phyloP scores from a whole-genome alignment of 2,329 filamentous ascomycete species.

The Zymoseptoria passerinii region DNA sequence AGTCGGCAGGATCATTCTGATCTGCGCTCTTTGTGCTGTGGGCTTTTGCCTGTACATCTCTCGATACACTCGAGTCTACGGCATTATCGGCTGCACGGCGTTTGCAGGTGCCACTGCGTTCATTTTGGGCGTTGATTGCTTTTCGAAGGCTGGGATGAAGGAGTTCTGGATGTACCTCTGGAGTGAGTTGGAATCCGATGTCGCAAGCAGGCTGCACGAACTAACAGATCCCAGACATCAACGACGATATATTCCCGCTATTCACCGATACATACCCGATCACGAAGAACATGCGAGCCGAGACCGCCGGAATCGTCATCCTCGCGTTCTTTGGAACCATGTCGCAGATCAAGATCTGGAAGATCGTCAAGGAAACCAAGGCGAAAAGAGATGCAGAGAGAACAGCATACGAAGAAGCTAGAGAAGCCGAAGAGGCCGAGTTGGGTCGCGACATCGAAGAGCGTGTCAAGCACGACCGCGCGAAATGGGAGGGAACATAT shows the following conservation, averaged over 20 bases:
- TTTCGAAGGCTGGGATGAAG: slow-evolving; percentile 79
- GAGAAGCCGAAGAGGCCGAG: slow-evolving; percentile 57
- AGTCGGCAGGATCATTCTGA: slow-evolving; percentile 63
- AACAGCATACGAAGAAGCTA: slow-evolving; percentile 47
- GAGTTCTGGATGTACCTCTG: slow-evolving; percentile 96
- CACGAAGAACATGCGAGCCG: slow-evolving; percentile 77
- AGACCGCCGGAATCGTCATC: slow-evolving; percentile 69
- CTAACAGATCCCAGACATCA: slow-evolving; percentile 47
- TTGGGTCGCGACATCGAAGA: slow-evolving; percentile 59
- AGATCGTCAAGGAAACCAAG: slow-evolving; percentile 54
- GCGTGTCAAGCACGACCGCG: slow-evolving; percentile 52
- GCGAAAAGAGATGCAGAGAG: slow-evolving; percentile 39
- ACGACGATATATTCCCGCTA: slow-evolving; percentile 70
- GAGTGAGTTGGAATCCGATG: slow-evolving; percentile 42
- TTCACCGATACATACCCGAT: slow-evolving; percentile 71
- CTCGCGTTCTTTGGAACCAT: slow-evolving; percentile 67
- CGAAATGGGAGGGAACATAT: slow-evolving; percentile 70
- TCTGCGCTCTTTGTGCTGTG: slow-evolving; percentile 60
- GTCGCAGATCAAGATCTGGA: slow-evolving; percentile 82
- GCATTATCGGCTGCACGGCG: slow-evolving; percentile 65
- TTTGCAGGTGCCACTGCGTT: slow-evolving; percentile 74
- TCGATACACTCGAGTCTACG: slow-evolving; percentile 68
- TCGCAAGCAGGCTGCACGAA: not conserved
- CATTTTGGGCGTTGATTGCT: slow-evolving; percentile 83
- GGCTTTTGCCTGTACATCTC: slow-evolving; percentile 71